phyloP scores from a whole-genome alignment of 257 asterid species.

The Solanum virginianum region DNA sequence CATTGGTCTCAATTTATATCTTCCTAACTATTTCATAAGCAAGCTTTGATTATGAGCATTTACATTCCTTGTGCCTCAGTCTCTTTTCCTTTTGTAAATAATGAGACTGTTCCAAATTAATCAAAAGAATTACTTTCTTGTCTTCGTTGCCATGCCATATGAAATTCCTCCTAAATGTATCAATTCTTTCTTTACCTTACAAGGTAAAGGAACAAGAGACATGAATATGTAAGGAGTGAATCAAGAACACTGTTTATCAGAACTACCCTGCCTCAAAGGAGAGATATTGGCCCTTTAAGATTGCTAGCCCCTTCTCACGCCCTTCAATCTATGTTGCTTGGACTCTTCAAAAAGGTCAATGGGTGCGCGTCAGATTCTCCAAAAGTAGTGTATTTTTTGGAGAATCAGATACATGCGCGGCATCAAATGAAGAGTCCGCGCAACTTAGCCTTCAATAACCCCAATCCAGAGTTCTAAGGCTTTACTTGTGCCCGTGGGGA shows the following conservation, averaged over 20 bases:
- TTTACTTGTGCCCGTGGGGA: not conserved
- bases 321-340: not conserved
- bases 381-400: too few relatives aligned
- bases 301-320: not conserved
- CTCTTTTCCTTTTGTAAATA: not conserved
- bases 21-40: not conserved
- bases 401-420: too few relatives aligned
- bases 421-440: too few relatives aligned
- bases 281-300: not conserved
- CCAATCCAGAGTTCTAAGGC: not conserved
- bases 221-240: not conserved
- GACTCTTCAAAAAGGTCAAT: too few relatives aligned
- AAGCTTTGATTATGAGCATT: not conserved
- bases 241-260: not conserved
- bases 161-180: not conserved
- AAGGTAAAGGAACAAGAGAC: not conserved
- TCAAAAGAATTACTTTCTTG: not conserved
- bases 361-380: too few relatives aligned
- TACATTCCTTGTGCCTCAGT: not conserved
- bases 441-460: not conserved
- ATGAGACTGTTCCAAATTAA: not conserved
- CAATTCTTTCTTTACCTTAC: not conserved
- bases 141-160: not conserved
- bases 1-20: not conserved
- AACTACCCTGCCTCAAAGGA: not conserved